Conservation (phyloP, 345 rosid species). For the Gossypium rotundifolium region DNA sequence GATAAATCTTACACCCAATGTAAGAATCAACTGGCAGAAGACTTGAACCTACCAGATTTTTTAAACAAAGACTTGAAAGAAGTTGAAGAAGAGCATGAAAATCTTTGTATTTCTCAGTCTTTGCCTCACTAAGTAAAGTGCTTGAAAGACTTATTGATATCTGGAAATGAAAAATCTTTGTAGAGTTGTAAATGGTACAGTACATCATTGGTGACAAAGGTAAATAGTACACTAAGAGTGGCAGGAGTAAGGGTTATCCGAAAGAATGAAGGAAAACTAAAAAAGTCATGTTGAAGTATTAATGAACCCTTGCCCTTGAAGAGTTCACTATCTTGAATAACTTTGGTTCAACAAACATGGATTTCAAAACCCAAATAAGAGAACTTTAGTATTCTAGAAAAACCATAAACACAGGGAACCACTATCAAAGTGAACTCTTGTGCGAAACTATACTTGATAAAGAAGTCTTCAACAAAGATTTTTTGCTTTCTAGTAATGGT, state of each 20-base stretch:
- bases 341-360: too few relatives aligned
- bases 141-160: constrained; percentile 69
- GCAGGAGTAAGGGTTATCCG: neutral
- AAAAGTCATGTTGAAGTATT: too few relatives aligned
- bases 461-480: too few relatives aligned
- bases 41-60: constrained; percentile 62
- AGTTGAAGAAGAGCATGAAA: constrained; percentile 95
- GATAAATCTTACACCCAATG: too few relatives aligned
- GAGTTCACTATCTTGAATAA: too few relatives aligned
- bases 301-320: too few relatives aligned
- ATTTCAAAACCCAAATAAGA: too few relatives aligned
- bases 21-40: neutral
- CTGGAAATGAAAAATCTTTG: constrained; percentile 30
- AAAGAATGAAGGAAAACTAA: neutral
- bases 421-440: too few relatives aligned
- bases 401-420: too few relatives aligned
- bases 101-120: constrained; percentile 84
- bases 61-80: constrained; percentile 87
- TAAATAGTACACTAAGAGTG: neutral
- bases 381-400: too few relatives aligned
- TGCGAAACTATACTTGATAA: too few relatives aligned
- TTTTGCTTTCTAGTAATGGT: too few relatives aligned
- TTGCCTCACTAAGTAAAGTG: constrained; percentile 73
- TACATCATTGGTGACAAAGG: constrained; percentile 1
- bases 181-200: neutral